Evolutionary conservation across 495 filamentous ascomycete species (phyloP), one percentile per base, ranked within the genome.

Genomic region (Talaromyces adpressus): DNA sequence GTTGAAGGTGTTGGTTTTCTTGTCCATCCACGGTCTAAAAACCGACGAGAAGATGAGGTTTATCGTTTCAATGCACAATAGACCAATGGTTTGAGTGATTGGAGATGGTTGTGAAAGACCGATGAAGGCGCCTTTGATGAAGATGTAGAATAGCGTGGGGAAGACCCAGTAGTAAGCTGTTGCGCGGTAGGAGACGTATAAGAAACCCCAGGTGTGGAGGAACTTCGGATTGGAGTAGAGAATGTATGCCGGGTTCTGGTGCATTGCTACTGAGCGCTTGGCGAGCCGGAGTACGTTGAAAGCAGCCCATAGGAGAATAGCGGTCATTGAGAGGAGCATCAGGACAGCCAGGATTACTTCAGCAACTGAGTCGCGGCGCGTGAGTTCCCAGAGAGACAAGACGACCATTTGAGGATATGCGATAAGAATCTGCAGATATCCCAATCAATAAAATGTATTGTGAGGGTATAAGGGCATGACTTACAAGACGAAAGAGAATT

Each of bases 171-270:
- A 95, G 77, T 95, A 95, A 11, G 89, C 89, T 7, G 91, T 90
- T n/a, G 91, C 91, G 67, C 90, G 87, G 81, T 92, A 95, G 71
- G 93, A 91, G 51, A 95, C 88, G 70, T 95, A 95, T 53, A 95
- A 78, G 77, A 94, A 95, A 20, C 91, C 91, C 91, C 91, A 95
- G 74, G 92, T 91, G 83, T 95, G 93, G 56, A 95, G 78, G 22
- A 89, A 84, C 64, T 86, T 83, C 6, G 90, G 89, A 68, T 95
- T 91, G 16, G 91, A 93, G 77, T 92, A 95, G 54, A 95, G 82
- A 67, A 93, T 93, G 71, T 93, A 94, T 57, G 89, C 91, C 18
- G 91, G 91, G 69, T 93, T 95, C 68, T 89, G 88, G 79, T 95
- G 91, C 80, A 93, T 89, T 25, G 80, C 69, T 61, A 92, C 84